Base-by-base conservation (phyloP, 2,329 filamentous ascomycete genomes). In the Ceratocystis papillata region DNA sequence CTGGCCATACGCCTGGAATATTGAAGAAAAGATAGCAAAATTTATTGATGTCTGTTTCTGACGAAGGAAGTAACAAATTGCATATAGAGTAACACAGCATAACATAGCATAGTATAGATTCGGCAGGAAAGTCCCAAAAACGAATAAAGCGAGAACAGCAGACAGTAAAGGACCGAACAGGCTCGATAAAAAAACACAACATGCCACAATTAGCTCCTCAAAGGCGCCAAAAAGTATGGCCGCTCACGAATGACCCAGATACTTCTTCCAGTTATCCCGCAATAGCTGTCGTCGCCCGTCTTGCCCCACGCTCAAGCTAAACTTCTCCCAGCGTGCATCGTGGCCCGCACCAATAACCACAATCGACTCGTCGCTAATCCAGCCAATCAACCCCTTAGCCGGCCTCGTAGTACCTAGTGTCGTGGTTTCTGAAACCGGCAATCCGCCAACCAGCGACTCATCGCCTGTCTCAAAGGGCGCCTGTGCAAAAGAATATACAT, bases 261-360 rank as follows among this genome's bases (percentile, higher is more conserved):
- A 94, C 71, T 85, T 81, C 75, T 90, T 93, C 90, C 90, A 95
- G 1, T 88, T 89, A 72, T 92, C 87, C 69, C 88, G 81, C 37
- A 84, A 77, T 69, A 88, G 83, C 63, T 83, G 78, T 57, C 85
- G 80, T 70, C 83, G 84, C 8, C 89, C 88, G 69, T 88, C 85
- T 25, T 86, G 82, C 15, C 82, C 82, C 65, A 87, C 81, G n/a
- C 80, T 80, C 63, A 95, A 78, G 22, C 86, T 79, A 71, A 96
- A 96, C 68, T 88, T 91, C 77, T 96, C 91, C 90, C 92, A 96
- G 63, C 88, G 81, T 17, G 88, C 88, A 73, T 94, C 89, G 68
- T 82, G 81, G 0, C 91, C 91, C 0, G 89, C 88, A 2, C 91
- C 88, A 62, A 96, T 79, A 0, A 96, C 86, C 1, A 92, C 77